Conservation (phyloP, 345 rosid species). For the Lumnitzera racemosa region DNA sequence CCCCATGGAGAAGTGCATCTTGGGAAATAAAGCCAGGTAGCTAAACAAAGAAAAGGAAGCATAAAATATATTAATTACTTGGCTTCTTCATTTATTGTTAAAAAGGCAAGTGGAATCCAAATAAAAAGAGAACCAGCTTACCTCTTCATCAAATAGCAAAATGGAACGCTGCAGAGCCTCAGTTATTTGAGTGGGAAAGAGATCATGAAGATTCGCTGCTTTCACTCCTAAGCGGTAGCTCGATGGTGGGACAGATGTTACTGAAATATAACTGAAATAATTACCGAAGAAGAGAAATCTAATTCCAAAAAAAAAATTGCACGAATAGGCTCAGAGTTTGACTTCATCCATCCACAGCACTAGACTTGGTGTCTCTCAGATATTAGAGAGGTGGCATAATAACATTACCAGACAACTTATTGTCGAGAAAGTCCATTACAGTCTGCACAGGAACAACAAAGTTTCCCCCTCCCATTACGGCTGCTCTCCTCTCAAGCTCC, state of each 20-base stretch:
- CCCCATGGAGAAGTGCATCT: slow-evolving; percentile 92
- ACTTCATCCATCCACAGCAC: neutral
- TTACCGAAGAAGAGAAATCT: slow-evolving; percentile 2
- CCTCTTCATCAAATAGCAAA: slow-evolving; percentile 76
- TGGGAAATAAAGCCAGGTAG: slow-evolving; percentile 81
- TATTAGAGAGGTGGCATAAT: too few species aligned
- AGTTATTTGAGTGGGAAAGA: slow-evolving; percentile 64
- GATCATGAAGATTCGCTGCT: slow-evolving; percentile 73
- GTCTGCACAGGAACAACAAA: slow-evolving; percentile 83
- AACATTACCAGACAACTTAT: slow-evolving; percentile 59
- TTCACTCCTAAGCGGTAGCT: slow-evolving; percentile 89
- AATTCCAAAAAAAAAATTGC: neutral
- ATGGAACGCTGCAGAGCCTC: slow-evolving; percentile 65
- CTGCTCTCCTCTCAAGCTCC: slow-evolving; percentile 87
- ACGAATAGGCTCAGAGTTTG: neutral
- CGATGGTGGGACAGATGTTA: slow-evolving; percentile 64
- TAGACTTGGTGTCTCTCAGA: too few species aligned
- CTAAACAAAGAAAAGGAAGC: slow-evolving; percentile 34
- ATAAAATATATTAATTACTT: slow-evolving; percentile 4
- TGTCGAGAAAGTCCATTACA: slow-evolving; percentile 72
- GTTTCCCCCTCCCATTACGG: slow-evolving; percentile 80
- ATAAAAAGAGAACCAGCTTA: slow-evolving; percentile 10
- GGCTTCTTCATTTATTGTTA: neutral
- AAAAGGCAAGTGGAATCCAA: neutral
- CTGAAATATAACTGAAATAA: slow-evolving; percentile 34